phyloP scores from a whole-genome alignment of 2,329 filamentous ascomycete genomes.

The Neopestalotiopsis sp. region DNA sequence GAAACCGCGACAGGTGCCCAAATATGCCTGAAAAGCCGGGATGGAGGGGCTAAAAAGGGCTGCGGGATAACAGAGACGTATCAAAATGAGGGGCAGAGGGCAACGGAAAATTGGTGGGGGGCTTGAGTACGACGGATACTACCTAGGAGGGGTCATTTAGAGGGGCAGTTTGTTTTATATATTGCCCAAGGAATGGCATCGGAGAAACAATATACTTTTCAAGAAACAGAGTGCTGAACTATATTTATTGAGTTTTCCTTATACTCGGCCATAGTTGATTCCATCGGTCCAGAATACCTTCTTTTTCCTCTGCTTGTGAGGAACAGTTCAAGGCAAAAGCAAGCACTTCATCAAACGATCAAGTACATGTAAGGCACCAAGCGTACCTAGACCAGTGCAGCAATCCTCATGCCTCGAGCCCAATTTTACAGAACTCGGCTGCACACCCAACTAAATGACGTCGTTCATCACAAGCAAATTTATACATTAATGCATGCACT shows the following conservation, averaged over 20 bases:
- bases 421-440: neutral
- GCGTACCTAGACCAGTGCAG: neutral
- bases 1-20: conserved; percentile 12
- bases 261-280: too few relatives aligned
- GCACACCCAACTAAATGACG: conserved; percentile 2
- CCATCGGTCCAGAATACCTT: too few relatives aligned
- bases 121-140: too few relatives aligned
- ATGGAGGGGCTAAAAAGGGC: conserved; percentile 10
- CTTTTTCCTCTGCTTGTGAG: too few relatives aligned
- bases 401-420: neutral
- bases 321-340: neutral
- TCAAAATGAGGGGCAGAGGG: conserved; percentile 9
- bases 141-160: too few relatives aligned
- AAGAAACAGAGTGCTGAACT: too few relatives aligned
- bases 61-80: conserved; percentile 1
- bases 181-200: too few relatives aligned
- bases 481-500: neutral
- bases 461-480: conserved; percentile 10
- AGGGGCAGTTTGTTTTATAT: too few relatives aligned
- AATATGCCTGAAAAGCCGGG: conserved; percentile 2
- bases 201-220: too few relatives aligned
- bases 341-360: neutral
- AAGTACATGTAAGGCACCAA: neutral
- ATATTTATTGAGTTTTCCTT: too few relatives aligned
- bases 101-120: neutral